These are phyloP conservation scores for Eutrema heterophyllum DNA, from an alignment of 345 rosid species.

Conservation along the genomic window DNA sequence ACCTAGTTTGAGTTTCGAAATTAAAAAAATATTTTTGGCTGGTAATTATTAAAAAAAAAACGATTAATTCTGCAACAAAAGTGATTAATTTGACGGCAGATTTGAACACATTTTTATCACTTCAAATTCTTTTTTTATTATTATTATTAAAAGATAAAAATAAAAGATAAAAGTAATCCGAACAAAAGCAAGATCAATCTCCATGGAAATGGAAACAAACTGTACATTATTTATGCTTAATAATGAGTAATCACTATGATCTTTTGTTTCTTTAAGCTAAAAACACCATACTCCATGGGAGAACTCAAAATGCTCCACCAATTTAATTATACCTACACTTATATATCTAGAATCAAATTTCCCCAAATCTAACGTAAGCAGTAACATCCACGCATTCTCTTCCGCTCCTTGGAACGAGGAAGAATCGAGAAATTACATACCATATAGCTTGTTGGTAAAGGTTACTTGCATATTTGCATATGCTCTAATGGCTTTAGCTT, in stretches of 20 bases:
- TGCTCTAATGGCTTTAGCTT: slow-evolving; percentile 11
- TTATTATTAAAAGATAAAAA: neutral
- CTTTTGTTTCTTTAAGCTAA: slow-evolving; percentile 4
- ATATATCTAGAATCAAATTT: slow-evolving; percentile 4
- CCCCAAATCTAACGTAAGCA: slow-evolving; percentile 8
- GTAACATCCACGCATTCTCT: slow-evolving; percentile 13
- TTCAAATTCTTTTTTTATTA: neutral
- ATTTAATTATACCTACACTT: slow-evolving; percentile 19
- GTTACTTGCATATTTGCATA: neutral
- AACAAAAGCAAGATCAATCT: neutral
- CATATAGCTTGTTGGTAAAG: slow-evolving; percentile 1
- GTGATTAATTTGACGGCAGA: no score
- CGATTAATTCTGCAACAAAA: no score
- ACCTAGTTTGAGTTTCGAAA: neutral
- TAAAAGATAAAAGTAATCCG: neutral
- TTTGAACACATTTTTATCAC: neutral
- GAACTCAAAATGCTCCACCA: slow-evolving; percentile 25
- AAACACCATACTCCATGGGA: slow-evolving; percentile 16
- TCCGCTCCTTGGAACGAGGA: slow-evolving; percentile 6
- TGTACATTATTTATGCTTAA: slow-evolving; percentile 20
- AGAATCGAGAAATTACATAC: slow-evolving; percentile 18
- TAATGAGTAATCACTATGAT: neutral
- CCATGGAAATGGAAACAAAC: neutral
- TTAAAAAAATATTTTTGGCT: no score
- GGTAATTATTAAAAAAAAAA: no score